These are phyloP conservation scores for Vitis rupestris DNA, from an alignment of 164 flowering plant species.

Conservation along the genomic window DNA sequence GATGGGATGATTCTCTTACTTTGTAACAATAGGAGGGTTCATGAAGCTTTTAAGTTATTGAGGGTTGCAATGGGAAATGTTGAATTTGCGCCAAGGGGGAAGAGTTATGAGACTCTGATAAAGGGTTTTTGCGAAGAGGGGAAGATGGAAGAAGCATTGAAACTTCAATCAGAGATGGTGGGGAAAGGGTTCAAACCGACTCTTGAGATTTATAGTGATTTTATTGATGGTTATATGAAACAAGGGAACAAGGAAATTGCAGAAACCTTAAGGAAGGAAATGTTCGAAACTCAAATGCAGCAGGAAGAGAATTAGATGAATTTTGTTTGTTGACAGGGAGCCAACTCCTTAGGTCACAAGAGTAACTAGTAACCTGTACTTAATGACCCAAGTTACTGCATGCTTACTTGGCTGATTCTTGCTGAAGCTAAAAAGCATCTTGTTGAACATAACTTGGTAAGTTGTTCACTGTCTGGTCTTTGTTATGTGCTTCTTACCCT, in stretches of 20 bases:
- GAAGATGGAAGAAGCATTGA: slow-evolving; percentile 66
- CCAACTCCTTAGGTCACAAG: not conserved
- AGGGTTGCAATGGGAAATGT: slow-evolving; percentile 24
- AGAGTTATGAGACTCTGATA: slow-evolving; percentile 50
- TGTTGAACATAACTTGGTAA: too few relatives aligned
- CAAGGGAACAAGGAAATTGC: slow-evolving; percentile 49
- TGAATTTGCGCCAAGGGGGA: slow-evolving; percentile 32
- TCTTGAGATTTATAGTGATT: slow-evolving; percentile 50
- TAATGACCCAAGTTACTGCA: too few relatives aligned
- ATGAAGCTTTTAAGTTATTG: slow-evolving; percentile 47
- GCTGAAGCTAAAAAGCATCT: too few relatives aligned
- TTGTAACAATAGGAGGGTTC: slow-evolving; percentile 37
- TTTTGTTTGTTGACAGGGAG: not conserved
- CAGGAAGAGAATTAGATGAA: slow-evolving; percentile 4
- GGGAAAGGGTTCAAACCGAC: slow-evolving; percentile 66
- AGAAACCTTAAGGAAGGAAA: slow-evolving; percentile 51
- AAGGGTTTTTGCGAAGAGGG: slow-evolving; percentile 60
- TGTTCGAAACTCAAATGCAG: slow-evolving; percentile 25
- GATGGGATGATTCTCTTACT: slow-evolving; percentile 42
- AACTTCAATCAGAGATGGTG: slow-evolving; percentile 80
- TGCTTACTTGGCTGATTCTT: too few relatives aligned
- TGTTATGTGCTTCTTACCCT: not conserved
- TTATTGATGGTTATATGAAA: slow-evolving; percentile 56
- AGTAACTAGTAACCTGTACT: too few relatives aligned
- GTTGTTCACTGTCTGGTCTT: not conserved